Evolutionary conservation across 192 early-diverging fungal genomes (phyloP).

Genomic region (Coemansia furcata): DNA sequence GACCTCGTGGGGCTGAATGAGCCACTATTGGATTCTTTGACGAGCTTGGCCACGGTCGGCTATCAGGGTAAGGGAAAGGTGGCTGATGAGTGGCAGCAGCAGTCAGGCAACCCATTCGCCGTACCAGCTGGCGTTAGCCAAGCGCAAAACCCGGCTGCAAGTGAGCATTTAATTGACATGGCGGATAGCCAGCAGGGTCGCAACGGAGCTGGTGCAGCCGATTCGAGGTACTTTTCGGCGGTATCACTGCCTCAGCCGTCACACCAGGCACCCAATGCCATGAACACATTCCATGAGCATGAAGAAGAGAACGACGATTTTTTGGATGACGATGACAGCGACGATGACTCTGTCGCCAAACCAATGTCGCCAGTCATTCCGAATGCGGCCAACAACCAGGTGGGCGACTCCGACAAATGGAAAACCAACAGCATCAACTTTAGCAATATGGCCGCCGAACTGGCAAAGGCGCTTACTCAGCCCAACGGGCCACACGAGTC

Average conservation of each 20-base stretch:
- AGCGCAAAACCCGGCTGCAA: background rate
- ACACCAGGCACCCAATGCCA: background rate
- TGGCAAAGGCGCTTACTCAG: constrained; percentile 29
- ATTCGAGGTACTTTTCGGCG: constrained; percentile 21
- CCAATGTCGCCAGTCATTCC: background rate
- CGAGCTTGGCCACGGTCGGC: background rate
- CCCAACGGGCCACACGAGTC: constrained; percentile 12
- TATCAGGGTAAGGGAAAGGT: constrained; percentile 22
- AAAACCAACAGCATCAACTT: constrained; percentile 33
- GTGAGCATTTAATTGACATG: background rate
- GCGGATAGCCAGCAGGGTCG: background rate
- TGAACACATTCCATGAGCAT: background rate
- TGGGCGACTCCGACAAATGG: background rate
- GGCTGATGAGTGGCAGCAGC: background rate
- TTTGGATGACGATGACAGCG: constrained; percentile 39
- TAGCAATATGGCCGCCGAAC: constrained; percentile 36
- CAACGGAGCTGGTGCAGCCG: background rate
- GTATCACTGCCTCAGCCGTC: constrained; percentile 17
- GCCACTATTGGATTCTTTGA: constrained; percentile 10
- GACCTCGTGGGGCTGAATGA: constrained; percentile 2
- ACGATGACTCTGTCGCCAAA: background rate
- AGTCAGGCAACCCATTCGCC: background rate
- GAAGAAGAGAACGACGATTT: constrained; percentile 29
- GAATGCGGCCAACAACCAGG: background rate
- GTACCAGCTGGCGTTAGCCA: background rate